Base-by-base conservation (phyloP, 2,329 filamentous ascomycete species). In the Arthroderma uncinatum region DNA sequence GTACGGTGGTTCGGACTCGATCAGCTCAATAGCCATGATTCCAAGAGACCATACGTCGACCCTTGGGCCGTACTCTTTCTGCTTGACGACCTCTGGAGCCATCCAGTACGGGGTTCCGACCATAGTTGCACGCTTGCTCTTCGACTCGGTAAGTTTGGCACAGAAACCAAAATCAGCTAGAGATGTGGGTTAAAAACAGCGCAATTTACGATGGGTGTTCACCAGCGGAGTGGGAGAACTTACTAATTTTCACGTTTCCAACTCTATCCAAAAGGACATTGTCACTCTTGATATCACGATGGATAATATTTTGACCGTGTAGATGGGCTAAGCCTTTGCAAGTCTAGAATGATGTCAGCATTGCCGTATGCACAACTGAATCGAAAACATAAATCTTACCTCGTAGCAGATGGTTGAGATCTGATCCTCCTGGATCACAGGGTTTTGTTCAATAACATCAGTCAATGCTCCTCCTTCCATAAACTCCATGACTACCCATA, bases 1-100 rank as follows among this genome's bases (percentile, higher is more conserved):
- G 71, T 98, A 98, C 0, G 93, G 93, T 4, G 93, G 93, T 73
- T 98, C 93, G 16, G 89, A 95, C 71, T 98, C 93, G 68, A 97
- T 97, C 93, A 98, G 96, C 74, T 98, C 93, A 67, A 98, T 97
- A 23, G 93, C 92, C 93, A 97, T 98, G 75, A 98, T 98, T 68
- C 93, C 93, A 61, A 98, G 78, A 30, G 91, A 96, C 93, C 93
- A 98, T 69, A 97, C 95, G 69, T 98, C 93, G 61, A 97, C 93
- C 79, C 97, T 97, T 68, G 88, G 87, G 39, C 92, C 93, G 68
- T 98, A 98, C 73, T 96, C 92, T 77, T 97, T 97, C 72, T 97
- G 93, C 77, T 97, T 97, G 70, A 98, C 93, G 47, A 98, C 93
- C 73, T 98, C 93, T 37, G 93, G 93, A 7, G 93, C 93, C 93